Evolutionary conservation across 352 stramenopile species (phyloP), one percentile per base, ranked within the genome.

Genomic region (Pythium vanterpoolii): DNA sequence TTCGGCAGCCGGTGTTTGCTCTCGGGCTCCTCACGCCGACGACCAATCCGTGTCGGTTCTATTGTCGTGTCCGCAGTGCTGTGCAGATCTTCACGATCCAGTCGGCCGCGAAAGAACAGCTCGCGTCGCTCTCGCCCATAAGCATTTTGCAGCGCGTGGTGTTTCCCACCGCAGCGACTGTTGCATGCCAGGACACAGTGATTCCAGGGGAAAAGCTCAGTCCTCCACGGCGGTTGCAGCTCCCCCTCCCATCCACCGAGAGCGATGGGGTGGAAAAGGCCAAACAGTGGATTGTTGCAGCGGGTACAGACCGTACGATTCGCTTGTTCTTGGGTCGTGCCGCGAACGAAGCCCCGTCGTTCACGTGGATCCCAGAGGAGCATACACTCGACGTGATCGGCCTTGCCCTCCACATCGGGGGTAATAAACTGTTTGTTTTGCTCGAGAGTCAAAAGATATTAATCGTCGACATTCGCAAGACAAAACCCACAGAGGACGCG

Each of bases 341-440:
- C 3, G 68, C 71, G 6, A 82, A 84, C 40, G 75, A 86, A 56
- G 69, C 72, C 9, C 82, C 82, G 26, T 76, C 63, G 27, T 87
- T 86, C 52, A 87, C 79, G 54, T 91, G 78, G 77, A 88, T 86
- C 45, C 82, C 82, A 0, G 79, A 89, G 36, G 78, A 88, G n/a
- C 56, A 73, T 28, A 56, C 73, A 18, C 67, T 86, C 1, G 77
- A 89, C 50, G 69, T 91, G 26, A 68, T 81, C 21, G 79, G 76
- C 2, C 76, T 89, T 24, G 64, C 77, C n/a, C 68, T 89, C n/a
- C 72, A 91, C 45, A 63, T 77, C 1, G 53, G 72, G 9, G 68
- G 60, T 3, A 60, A 73, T 7, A 74, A 80, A 18, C 68, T 91
- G 9, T 86, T 85, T 28, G 56, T 91, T 13, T 24, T 91, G 19